Percentiles rank a stretch among this genome's conserved stretches.
phyloP scores from a whole-genome alignment of 148 eudicot genomes.

The Dianthus caryophyllus region DNA sequence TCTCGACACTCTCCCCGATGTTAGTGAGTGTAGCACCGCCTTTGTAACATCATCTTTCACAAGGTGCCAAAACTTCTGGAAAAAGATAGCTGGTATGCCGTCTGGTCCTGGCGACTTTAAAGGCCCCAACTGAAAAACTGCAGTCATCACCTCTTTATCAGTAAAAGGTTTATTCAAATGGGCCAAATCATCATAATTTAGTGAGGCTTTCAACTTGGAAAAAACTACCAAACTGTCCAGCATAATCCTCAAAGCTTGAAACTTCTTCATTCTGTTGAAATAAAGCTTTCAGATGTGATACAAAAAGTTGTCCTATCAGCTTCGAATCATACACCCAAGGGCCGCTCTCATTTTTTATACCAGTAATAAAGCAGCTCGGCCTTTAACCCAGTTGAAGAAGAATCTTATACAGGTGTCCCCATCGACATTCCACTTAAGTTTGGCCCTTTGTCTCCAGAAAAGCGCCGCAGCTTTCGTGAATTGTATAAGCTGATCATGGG shows the following conservation, averaged over 20 bases:
- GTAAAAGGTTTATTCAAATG: background rate
- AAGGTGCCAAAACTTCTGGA: background rate
- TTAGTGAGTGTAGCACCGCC: background rate
- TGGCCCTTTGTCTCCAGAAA: background rate
- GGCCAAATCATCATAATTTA: background rate
- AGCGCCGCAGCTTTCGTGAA: background rate
- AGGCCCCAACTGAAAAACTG: background rate
- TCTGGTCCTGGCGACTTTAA: background rate
- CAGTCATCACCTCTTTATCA: background rate
- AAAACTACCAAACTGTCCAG: too few relatives aligned
- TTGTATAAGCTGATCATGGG: background rate
- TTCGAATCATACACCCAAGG: background rate
- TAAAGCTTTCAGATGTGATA: background rate
- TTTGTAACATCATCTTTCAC: background rate
- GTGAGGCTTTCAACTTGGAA: background rate
- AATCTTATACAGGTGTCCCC: background rate
- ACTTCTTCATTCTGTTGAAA: too few relatives aligned
- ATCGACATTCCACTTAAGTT: background rate
- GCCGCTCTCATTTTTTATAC: background rate
- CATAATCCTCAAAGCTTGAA: too few relatives aligned
- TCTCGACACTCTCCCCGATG: background rate
- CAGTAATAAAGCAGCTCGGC: background rate
- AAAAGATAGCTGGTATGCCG: background rate
- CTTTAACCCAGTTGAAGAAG: background rate
- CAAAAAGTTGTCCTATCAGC: background rate